phyloP scores from a whole-genome alignment of 2,329 filamentous ascomycete genomes.

The Fusarium siculi region DNA sequence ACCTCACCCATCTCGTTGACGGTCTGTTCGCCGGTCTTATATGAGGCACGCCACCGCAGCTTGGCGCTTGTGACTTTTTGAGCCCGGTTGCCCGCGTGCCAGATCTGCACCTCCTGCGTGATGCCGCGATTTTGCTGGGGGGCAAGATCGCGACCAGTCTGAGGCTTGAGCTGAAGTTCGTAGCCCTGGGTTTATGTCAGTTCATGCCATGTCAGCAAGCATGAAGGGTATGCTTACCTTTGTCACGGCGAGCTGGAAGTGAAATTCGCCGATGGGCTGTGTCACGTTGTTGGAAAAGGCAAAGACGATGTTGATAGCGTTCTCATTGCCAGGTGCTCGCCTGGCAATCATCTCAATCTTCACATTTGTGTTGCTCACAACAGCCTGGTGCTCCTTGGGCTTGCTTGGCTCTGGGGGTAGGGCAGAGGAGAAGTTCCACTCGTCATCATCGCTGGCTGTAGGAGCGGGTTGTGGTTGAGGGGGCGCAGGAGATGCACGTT shows the following conservation, averaged over 20 bases:
- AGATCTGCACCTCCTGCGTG: constrained; percentile 81
- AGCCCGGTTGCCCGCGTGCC: constrained; percentile 74
- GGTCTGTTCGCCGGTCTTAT: constrained; percentile 73
- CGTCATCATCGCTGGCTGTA: constrained; percentile 75
- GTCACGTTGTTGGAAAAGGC: constrained; percentile 85
- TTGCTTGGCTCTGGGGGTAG: constrained; percentile 71
- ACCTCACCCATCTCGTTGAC: constrained; percentile 89
- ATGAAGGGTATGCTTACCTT: constrained; percentile 69
- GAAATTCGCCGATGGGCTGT: constrained; percentile 79
- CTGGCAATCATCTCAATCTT: constrained; percentile 79
- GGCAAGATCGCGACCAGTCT: constrained; percentile 80
- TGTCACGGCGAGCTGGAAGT: constrained; percentile 92
- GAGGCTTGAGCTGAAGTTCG: constrained; percentile 83
- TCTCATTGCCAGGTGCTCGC: constrained; percentile 62
- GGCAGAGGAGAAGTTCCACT: constrained; percentile 93
- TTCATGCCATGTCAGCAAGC: not conserved
- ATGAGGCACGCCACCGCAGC: constrained; percentile 88
- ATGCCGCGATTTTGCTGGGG: constrained; percentile 81
- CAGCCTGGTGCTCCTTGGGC: constrained; percentile 70
- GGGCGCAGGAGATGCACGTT: constrained; percentile 43
- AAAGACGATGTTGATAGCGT: constrained; percentile 76
- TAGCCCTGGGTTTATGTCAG: constrained; percentile 68
- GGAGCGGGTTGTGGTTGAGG: constrained; percentile 43
- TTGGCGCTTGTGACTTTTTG: constrained; percentile 83
- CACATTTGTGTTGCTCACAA: constrained; percentile 76